A percentile compares a stretch with the other conserved stretches of the same genome.
Conservation (phyloP, 179 eudicot genomes). For the Vitellaria paradoxa region DNA sequence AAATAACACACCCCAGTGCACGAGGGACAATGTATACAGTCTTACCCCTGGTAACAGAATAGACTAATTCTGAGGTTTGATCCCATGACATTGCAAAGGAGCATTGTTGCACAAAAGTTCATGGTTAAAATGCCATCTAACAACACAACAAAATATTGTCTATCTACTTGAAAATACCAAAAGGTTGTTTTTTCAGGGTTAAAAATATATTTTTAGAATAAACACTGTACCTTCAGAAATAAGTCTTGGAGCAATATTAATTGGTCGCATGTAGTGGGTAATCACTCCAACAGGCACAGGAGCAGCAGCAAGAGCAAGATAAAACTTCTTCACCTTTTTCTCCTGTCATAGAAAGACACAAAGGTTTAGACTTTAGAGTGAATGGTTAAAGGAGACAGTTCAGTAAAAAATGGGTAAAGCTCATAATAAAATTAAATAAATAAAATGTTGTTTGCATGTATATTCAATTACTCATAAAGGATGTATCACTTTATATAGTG, state of each 20-base stretch:
- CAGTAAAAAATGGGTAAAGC: neutral
- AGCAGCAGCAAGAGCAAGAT: conserved; percentile 92
- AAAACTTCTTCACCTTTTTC: conserved; percentile 81
- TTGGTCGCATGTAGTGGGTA: conserved; percentile 88
- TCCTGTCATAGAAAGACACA: conserved; percentile 43
- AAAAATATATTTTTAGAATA: neutral
- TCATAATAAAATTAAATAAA: neutral
- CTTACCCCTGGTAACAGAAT: too few species aligned
- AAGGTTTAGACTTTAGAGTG: conserved; percentile 6
- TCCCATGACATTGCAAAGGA: too few species aligned
- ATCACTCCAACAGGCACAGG: conserved; percentile 72
- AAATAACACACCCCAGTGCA: too few species aligned
- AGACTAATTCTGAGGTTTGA: too few species aligned
- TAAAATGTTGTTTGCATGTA: neutral
- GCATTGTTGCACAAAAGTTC: too few species aligned
- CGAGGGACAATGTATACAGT: too few species aligned
- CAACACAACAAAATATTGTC: neutral
- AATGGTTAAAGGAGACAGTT: neutral
- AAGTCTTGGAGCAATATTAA: conserved; percentile 74
- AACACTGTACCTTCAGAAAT: conserved; percentile 70
- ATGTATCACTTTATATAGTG: neutral
- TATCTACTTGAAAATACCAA: neutral
- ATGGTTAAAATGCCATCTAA: too few species aligned
- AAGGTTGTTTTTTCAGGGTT: neutral
- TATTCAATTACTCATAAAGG: neutral